These are phyloP conservation scores for Alternaria brassicae DNA, from an alignment of 2,329 filamentous ascomycete genomes.

Conservation along the genomic window DNA sequence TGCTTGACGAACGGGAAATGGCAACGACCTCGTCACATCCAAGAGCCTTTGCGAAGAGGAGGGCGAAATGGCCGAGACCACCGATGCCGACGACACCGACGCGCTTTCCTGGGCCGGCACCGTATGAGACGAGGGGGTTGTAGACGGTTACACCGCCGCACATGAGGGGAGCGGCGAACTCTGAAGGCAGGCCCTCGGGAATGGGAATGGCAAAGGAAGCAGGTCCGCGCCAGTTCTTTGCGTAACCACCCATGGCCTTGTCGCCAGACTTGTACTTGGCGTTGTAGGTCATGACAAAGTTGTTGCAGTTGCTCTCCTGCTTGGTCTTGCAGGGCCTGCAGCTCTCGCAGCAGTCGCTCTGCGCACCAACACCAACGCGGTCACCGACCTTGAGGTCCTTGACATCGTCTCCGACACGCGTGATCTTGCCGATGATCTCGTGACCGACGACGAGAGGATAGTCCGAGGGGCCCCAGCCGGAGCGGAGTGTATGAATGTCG, in stretches of 20 bases:
- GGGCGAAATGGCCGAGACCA: slow-evolving; percentile 74
- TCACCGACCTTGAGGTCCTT: slow-evolving; percentile 66
- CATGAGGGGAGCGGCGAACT: slow-evolving; percentile 76
- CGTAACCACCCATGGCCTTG: slow-evolving; percentile 69
- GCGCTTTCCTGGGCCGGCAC: slow-evolving; percentile 79
- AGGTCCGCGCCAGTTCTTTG: slow-evolving; percentile 72
- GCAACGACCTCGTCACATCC: slow-evolving; percentile 71
- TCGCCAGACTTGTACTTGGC: slow-evolving; percentile 62
- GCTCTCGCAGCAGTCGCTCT: slow-evolving; percentile 57
- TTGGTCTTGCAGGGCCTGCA: slow-evolving; percentile 57
- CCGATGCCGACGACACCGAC: slow-evolving; percentile 77
- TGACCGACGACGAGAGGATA: slow-evolving; percentile 56
- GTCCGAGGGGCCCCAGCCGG: slow-evolving; percentile 58
- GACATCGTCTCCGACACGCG: slow-evolving; percentile 51
- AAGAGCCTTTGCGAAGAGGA: slow-evolving; percentile 74
- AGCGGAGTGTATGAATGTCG: slow-evolving; percentile 47
- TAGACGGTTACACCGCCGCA: slow-evolving; percentile 84
- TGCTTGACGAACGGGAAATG: slow-evolving; percentile 66
- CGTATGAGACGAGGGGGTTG: slow-evolving; percentile 76
- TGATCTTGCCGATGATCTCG: slow-evolving; percentile 51
- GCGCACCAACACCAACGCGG: slow-evolving; percentile 61
- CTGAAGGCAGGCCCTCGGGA: slow-evolving; percentile 70
- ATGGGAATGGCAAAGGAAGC: slow-evolving; percentile 77
- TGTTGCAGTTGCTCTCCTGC: slow-evolving; percentile 55
- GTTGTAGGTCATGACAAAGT: slow-evolving; percentile 56